Evolutionary conservation across 768 basidiomycete genomes (phyloP), one percentile per base, ranked within the genome.

Genomic region (Kwoniella dejecticola): DNA sequence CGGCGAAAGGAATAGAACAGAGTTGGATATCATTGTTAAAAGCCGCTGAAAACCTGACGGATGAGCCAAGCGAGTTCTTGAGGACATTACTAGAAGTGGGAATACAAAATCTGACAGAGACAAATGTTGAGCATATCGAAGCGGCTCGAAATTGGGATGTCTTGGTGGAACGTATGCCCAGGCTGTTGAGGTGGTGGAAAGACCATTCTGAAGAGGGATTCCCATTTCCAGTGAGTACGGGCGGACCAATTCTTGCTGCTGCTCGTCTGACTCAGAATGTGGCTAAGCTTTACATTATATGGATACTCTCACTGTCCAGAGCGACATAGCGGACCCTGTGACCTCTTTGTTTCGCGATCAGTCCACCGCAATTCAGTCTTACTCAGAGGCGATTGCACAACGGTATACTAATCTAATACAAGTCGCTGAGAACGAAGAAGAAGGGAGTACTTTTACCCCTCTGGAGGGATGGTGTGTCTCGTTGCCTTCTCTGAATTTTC

Each of bases 391-490:
- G 42, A 55, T 57, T 24, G 50, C 8, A 4, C 54, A 27, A 41
- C 52, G 33, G 15, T 67, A 30, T 27, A 46, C 2, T 36, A 58
- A 6, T 47, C 62, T 59, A 26, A 42, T 58, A n/a, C 57, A 58
- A 21, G 13, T 40, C 4, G 48, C 63, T 2, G 71, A 70, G 48
- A 38, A 46, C n/a, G 70, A 68, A 7, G 70, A 72, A 4, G 68
- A 75, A 2, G 57, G 56, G 0, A 64, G 66, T 23, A 47, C 55
- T 1, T 68, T 64, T 52, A 47, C 46, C 5, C 53, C 47, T 10
- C 57, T 66, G 1, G 70, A 69, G 12, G 73, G 73, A 52, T 75
- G 73, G 73, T 67, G 36, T 50, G 67, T 65, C 8, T 17, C 21
- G 7, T 24, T 17, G 19, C n/a, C 29, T 24, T 12, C 29, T 33